Evolutionary conservation across 495 filamentous ascomycete species (phyloP).

Genomic region (Penicillium paxilli): DNA sequence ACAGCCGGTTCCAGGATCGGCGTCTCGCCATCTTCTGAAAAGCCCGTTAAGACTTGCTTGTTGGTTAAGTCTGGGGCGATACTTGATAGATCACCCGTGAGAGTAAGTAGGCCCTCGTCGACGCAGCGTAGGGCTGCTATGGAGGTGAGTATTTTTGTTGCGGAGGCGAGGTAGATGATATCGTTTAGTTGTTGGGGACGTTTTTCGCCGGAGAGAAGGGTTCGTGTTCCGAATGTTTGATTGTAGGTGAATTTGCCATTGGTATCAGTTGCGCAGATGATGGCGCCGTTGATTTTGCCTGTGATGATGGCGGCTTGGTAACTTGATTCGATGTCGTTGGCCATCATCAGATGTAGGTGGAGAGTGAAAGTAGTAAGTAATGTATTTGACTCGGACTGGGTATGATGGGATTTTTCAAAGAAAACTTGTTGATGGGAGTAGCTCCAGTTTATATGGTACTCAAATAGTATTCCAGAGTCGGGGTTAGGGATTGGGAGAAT

Average conservation of each 20-base stretch:
- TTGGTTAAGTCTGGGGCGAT: conserved; percentile 41
- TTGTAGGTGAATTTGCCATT: conserved; percentile 28
- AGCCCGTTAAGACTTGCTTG: conserved; percentile 41
- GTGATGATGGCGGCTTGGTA: conserved; percentile 27
- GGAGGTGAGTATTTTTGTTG: conserved; percentile 24
- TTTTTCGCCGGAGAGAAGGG: conserved; percentile 39
- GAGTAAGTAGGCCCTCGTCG: conserved; percentile 40
- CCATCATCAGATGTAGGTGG: too few species aligned
- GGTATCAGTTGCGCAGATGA: conserved; percentile 24
- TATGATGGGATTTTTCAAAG: too few species aligned
- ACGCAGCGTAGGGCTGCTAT: conserved; percentile 48
- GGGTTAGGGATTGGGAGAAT: too few species aligned
- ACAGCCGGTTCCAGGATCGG: conserved; percentile 22
- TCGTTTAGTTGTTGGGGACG: conserved; percentile 31
- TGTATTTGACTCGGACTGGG: too few species aligned
- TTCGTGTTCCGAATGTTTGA: conserved; percentile 28
- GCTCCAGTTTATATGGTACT: too few species aligned
- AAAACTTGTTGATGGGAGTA: too few species aligned
- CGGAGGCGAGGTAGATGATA: conserved; percentile 31
- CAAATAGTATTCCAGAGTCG: too few species aligned
- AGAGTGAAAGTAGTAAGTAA: too few species aligned
- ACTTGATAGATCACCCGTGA: conserved; percentile 40
- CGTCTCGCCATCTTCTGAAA: conserved; percentile 26
- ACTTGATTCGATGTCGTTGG: conserved; percentile 20
- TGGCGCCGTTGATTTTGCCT: conserved; percentile 23